These are phyloP conservation scores for Marasmius fiardii DNA, from an alignment of 1,284 basidiomycete genomes.

Conservation along the genomic window DNA sequence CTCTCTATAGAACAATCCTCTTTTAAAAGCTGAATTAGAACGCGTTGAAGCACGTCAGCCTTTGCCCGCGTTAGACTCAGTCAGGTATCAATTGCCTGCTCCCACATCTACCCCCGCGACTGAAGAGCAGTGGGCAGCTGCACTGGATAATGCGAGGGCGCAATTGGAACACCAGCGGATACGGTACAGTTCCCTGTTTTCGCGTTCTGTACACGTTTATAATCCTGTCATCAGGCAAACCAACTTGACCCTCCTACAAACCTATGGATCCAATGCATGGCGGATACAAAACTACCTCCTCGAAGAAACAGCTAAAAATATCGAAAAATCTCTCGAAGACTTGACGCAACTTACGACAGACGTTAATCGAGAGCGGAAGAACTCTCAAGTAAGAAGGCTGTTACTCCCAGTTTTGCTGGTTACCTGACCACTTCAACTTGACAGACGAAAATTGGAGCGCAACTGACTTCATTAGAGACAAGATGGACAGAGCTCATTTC, in stretches of 20 bases:
- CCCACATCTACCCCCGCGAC: constrained; percentile 64
- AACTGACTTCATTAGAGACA: constrained; percentile 76
- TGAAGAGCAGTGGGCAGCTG: constrained; percentile 76
- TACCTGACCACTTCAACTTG: constrained; percentile 2
- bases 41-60: constrained; percentile 71
- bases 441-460: constrained; percentile 73
- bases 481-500: constrained; percentile 90
- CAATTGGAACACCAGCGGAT: constrained; percentile 90
- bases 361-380: constrained; percentile 85
- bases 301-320: constrained; percentile 73
- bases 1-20: constrained; percentile 50
- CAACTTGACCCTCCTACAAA: constrained; percentile 82
- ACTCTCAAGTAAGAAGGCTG: constrained; percentile 61
- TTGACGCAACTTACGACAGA: constrained; percentile 75
- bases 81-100: constrained; percentile 77
- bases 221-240: constrained; percentile 56
- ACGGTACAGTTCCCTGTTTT: constrained; percentile 51
- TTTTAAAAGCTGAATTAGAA: constrained; percentile 70
- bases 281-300: constrained; percentile 86
- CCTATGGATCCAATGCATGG: constrained; percentile 91
- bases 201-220: constrained; percentile 2
- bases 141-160: constrained; percentile 77
- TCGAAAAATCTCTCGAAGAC: constrained; percentile 70
- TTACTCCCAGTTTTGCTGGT: not conserved
- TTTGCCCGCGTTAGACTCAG: constrained; percentile 72